Percentiles rank a stretch among this genome's conserved stretches.
phyloP scores from a whole-genome alignment of 192 early-diverging fungal species.

The Spizellomyces punctatus region DNA sequence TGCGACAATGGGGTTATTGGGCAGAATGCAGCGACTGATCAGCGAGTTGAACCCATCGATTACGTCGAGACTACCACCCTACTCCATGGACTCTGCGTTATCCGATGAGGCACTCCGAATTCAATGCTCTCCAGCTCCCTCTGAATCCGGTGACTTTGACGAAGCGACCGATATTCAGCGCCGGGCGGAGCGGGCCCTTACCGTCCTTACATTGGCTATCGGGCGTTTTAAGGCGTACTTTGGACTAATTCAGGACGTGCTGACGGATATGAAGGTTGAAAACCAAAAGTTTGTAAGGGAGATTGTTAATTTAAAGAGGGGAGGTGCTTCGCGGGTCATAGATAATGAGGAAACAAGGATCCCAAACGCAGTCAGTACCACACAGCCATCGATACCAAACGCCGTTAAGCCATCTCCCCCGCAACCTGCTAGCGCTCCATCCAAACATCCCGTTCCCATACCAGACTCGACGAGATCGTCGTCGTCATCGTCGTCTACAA shows the following conservation, averaged over 20 bases:
- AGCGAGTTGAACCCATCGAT: not conserved
- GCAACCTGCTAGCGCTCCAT: not conserved
- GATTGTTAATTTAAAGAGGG: not conserved
- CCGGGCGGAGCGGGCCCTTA: not conserved
- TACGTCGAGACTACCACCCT: not conserved
- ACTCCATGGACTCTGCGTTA: not conserved
- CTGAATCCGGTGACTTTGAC: not conserved
- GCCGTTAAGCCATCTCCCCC: not conserved
- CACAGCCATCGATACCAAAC: not conserved
- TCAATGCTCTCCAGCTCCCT: not conserved
- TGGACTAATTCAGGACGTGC: not conserved
- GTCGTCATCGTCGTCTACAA: not conserved
- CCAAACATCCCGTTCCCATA: not conserved
- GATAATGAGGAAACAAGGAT: too few relatives aligned
- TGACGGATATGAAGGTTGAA: slow-evolving; percentile 7
- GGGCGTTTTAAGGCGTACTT: slow-evolving; percentile 3
- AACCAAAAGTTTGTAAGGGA: slow-evolving; percentile 1
- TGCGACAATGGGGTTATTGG: not conserved
- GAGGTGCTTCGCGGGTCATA: not conserved
- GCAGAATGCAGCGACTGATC: not conserved
- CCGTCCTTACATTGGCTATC: not conserved
- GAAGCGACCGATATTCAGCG: not conserved
- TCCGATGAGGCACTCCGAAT: not conserved
- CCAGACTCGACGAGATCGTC: not conserved
- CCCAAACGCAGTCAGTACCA: not conserved